Conservation (phyloP, 805 yeast species). For the Starmerella sp. region DNA sequence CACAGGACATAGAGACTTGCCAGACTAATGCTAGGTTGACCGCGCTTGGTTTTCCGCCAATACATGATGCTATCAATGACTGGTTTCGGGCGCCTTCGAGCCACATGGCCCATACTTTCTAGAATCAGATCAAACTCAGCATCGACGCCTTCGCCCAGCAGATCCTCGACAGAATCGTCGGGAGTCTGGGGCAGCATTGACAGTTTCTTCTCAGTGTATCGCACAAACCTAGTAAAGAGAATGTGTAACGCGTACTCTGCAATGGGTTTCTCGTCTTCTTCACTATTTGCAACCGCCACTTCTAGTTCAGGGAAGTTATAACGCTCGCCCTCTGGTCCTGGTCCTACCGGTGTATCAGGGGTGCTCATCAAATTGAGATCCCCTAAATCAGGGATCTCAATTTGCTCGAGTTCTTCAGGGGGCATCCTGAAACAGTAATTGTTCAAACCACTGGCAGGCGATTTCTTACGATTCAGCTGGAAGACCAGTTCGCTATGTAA, state of each 20-base stretch:
- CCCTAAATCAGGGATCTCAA: conserved; percentile 21
- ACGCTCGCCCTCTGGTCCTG: not conserved
- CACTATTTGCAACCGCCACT: not conserved
- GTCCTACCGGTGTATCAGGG: not conserved
- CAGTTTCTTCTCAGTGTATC: conserved; percentile 82
- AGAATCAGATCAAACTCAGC: conserved; percentile 77
- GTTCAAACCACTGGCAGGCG: not conserved
- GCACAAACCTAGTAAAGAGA: conserved; percentile 86
- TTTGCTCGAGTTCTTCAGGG: conserved; percentile 17
- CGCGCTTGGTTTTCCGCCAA: conserved; percentile 92
- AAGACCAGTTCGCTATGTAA: not conserved
- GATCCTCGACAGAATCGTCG: conserved; percentile 53
- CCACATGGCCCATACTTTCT: conserved; percentile 78
- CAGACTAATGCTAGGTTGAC: conserved; percentile 59
- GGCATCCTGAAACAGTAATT: not conserved
- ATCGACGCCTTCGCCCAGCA: conserved; percentile 78
- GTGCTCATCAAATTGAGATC: conserved; percentile 4
- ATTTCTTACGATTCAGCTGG: not conserved
- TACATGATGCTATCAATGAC: conserved; percentile 97
- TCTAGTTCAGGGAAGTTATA: not conserved
- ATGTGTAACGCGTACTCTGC: conserved; percentile 84
- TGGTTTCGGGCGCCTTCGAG: conserved; percentile 82
- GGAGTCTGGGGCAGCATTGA: conserved; percentile 58
- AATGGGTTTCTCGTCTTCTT: conserved; percentile 22
- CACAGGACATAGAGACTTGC: conserved; percentile 82